A percentile compares a stretch with the other conserved stretches of the same genome.
Evolutionary conservation across 805 yeast genomes (phyloP).

Genomic region (Cyberlindnera samutprakarnensis): DNA sequence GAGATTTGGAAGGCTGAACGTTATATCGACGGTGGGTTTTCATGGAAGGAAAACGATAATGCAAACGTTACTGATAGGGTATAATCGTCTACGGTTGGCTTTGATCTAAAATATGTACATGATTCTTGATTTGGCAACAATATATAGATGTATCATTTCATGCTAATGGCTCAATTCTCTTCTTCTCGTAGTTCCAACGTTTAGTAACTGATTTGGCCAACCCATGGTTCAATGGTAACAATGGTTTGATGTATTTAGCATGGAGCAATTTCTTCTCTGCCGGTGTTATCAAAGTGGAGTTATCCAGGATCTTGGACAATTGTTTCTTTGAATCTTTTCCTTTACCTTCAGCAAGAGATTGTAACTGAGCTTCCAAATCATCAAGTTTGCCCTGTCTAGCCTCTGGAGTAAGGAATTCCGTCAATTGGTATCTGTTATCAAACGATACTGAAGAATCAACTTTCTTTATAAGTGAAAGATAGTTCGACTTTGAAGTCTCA

Average conservation of each 20-base stretch:
- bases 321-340: slow-evolving; percentile 26
- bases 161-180: slow-evolving; percentile 41
- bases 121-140: not conserved
- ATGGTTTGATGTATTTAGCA: slow-evolving; percentile 43
- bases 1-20: slow-evolving; percentile 48
- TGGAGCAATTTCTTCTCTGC: slow-evolving; percentile 27
- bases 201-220: slow-evolving; percentile 39
- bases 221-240: slow-evolving; percentile 44
- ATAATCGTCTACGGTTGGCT: not conserved
- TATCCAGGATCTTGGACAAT: slow-evolving; percentile 35
- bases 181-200: slow-evolving; percentile 53
- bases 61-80: slow-evolving; percentile 7
- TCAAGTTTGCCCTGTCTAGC: slow-evolving; percentile 23
- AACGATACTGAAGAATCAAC: slow-evolving; percentile 42
- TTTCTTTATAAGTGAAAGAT: slow-evolving; percentile 27
- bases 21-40: slow-evolving; percentile 31
- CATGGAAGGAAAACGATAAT: slow-evolving; percentile 39
- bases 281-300: slow-evolving; percentile 24
- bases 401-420: slow-evolving; percentile 29
- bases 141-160: too few relatives aligned
- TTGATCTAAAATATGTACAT: slow-evolving; percentile 1
- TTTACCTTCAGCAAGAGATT: slow-evolving; percentile 13
- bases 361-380: slow-evolving; percentile 16
- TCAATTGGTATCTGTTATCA: slow-evolving; percentile 35
- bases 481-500: slow-evolving; percentile 21